Evolutionary conservation across 1,284 basidiomycete species (phyloP).

Genomic region (Cutaneotrichosporon dermatis): DNA sequence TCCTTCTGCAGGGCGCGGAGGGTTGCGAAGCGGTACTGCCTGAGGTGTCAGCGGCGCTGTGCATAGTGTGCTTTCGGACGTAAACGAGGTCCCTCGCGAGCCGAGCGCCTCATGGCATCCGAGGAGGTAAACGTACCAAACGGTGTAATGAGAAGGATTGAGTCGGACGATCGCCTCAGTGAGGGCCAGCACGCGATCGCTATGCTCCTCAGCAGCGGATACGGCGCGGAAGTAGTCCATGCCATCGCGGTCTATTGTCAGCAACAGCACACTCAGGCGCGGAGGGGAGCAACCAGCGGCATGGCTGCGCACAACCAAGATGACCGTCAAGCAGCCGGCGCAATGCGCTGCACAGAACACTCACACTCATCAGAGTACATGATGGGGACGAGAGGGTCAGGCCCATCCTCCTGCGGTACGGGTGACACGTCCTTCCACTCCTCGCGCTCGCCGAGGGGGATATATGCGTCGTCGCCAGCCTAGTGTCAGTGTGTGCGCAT

Average conservation of each 20-base stretch:
- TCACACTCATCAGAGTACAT: slow-evolving; percentile 80
- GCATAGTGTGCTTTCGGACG: too few relatives aligned
- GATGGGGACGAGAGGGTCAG: slow-evolving; percentile 77
- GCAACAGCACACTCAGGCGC: too few relatives aligned
- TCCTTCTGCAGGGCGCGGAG: slow-evolving; percentile 63
- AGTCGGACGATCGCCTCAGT: slow-evolving; percentile 78
- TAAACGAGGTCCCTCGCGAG: too few relatives aligned
- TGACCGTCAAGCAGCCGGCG: too few relatives aligned
- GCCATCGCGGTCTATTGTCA: slow-evolving; percentile 72
- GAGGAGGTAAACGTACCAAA: slow-evolving; percentile 59
- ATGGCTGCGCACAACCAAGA: too few relatives aligned
- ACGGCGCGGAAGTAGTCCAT: slow-evolving; percentile 87
- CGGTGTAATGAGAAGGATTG: slow-evolving; percentile 91
- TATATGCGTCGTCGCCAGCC: slow-evolving; percentile 21
- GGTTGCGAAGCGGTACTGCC: slow-evolving; percentile 89
- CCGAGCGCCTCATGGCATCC: too few relatives aligned
- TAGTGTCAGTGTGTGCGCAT: background rate
- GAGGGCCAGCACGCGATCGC: slow-evolving; percentile 70
- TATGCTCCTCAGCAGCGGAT: slow-evolving; percentile 68
- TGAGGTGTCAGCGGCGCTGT: slow-evolving; percentile 37
- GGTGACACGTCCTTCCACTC: slow-evolving; percentile 78
- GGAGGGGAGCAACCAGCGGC: too few relatives aligned
- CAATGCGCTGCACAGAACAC: slow-evolving; percentile 38
- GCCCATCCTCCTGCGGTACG: slow-evolving; percentile 70
- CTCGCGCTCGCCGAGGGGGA: slow-evolving; percentile 60